Conservation (phyloP, 2,329 filamentous ascomycete species). For the Colletotrichum melonis region DNA sequence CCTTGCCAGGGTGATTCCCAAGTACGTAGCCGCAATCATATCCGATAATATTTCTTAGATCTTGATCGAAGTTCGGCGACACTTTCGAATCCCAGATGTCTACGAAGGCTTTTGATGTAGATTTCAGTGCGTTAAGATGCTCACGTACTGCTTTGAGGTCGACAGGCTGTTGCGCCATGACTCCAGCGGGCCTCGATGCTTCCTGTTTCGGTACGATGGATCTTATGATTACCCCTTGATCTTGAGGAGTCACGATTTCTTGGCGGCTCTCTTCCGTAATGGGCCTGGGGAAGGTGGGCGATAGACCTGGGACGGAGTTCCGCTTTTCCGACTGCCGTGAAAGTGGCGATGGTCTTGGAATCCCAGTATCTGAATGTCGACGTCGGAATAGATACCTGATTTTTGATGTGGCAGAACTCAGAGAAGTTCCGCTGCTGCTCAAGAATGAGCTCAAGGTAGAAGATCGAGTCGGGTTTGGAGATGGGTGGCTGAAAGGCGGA, state of each 20-base stretch:
- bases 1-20: background rate
- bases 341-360: background rate
- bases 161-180: background rate
- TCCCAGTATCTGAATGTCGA: background rate
- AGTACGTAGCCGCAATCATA: constrained; percentile 7
- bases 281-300: background rate
- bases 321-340: background rate
- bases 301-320: background rate
- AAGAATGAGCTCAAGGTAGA: background rate
- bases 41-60: no score
- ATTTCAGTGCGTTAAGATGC: background rate
- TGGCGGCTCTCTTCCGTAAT: background rate
- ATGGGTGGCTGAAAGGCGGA: background rate
- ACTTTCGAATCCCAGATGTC: background rate
- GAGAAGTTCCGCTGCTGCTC: background rate
- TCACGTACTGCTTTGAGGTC: background rate
- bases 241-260: no score
- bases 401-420: background rate
- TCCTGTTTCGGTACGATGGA: no score
- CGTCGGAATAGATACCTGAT: background rate
- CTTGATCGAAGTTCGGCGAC: no score
- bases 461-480: background rate
- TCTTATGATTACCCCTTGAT: background rate
- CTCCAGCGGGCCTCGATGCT: background rate
- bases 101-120: background rate